Conservation (phyloP, 495 filamentous ascomycete species). For the Trichoderma reesei region DNA sequence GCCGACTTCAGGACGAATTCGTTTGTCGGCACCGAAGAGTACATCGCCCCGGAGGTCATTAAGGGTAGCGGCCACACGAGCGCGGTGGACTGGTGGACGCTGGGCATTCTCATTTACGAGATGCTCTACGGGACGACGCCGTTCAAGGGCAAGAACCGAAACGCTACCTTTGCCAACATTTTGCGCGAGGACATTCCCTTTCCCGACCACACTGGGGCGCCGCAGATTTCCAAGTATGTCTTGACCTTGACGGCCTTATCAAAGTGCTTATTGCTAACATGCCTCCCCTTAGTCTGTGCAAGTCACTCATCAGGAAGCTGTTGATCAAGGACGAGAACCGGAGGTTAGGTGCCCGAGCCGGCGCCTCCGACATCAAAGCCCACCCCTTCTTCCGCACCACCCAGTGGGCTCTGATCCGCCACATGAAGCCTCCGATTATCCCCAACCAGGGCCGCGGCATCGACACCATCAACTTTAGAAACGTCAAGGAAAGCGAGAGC, state of each 20-base stretch:
- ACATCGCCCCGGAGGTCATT: constrained; percentile 97
- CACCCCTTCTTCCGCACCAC: constrained; percentile 95
- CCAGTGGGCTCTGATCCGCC: constrained; percentile 92
- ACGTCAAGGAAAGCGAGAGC: constrained; percentile 93
- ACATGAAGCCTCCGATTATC: constrained; percentile 98
- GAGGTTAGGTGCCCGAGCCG: constrained; percentile 85
- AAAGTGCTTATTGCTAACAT: constrained; percentile 14
- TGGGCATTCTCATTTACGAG: constrained; percentile 94
- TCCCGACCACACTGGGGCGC: constrained; percentile 74
- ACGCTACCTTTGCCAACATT: constrained; percentile 96
- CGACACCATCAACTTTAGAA: constrained; percentile 93
- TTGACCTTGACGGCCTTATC: constrained; percentile 14
- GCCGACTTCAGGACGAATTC: constrained; percentile 97
- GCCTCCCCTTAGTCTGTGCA: constrained; percentile 60
- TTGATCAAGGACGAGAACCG: constrained; percentile 97
- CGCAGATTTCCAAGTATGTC: constrained; percentile 82
- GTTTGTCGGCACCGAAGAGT: constrained; percentile 97
- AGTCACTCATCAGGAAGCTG: constrained; percentile 90
- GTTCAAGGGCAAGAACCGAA: constrained; percentile 98
- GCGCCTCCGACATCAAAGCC: constrained; percentile 91
- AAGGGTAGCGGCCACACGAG: constrained; percentile 97
- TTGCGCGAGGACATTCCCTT: constrained; percentile 90
- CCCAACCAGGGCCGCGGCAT: constrained; percentile 85
- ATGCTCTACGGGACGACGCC: constrained; percentile 99
- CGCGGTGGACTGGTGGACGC: constrained; percentile 98